Percentiles rank a stretch among this genome's conserved stretches.
Evolutionary conservation across 495 filamentous ascomycete genomes (phyloP).

Genomic region (Cetradonia linearis): DNA sequence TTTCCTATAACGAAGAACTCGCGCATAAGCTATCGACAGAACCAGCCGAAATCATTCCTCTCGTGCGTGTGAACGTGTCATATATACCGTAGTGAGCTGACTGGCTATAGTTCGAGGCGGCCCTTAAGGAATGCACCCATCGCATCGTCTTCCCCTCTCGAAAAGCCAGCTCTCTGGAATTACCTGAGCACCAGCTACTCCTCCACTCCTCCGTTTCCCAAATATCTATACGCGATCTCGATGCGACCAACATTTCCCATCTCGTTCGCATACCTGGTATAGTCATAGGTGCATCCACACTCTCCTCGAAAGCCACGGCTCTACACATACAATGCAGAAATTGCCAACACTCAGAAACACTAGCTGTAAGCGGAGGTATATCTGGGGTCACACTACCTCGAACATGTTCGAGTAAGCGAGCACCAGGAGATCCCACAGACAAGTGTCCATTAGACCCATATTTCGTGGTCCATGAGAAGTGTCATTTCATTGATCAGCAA

Average conservation of each 20-base stretch:
- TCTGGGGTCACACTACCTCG: slow-evolving; percentile 74
- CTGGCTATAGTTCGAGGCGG: slow-evolving; percentile 67
- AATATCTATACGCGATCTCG: slow-evolving; percentile 87
- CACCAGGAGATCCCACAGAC: slow-evolving; percentile 47
- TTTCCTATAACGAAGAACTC: slow-evolving; percentile 93
- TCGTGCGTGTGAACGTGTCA: slow-evolving; percentile 46
- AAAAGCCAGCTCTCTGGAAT: slow-evolving; percentile 49
- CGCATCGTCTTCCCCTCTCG: slow-evolving; percentile 79
- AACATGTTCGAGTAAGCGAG: slow-evolving; percentile 53
- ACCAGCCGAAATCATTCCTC: slow-evolving; percentile 83
- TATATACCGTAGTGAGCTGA: slow-evolving; percentile 12
- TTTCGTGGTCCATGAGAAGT: slow-evolving; percentile 88
- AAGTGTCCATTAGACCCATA: slow-evolving; percentile 92
- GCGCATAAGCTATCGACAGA: slow-evolving; percentile 85
- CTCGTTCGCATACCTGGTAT: slow-evolving; percentile 96
- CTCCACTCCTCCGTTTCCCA: slow-evolving; percentile 85
- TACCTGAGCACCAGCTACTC: slow-evolving; percentile 90
- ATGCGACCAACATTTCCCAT: slow-evolving; percentile 84
- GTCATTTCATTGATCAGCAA: slow-evolving; percentile 94
- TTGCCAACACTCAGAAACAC: slow-evolving; percentile 62
- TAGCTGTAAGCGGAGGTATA: slow-evolving; percentile 75
- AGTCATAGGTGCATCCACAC: slow-evolving; percentile 91
- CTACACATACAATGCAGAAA: slow-evolving; percentile 83
- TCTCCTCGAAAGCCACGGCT: slow-evolving; percentile 87
- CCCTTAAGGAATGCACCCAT: slow-evolving; percentile 81